A percentile compares a stretch with the other conserved stretches of the same genome.
phyloP scores from a whole-genome alignment of 441 rosid species.

The Cnidoscolus chayamansa region DNA sequence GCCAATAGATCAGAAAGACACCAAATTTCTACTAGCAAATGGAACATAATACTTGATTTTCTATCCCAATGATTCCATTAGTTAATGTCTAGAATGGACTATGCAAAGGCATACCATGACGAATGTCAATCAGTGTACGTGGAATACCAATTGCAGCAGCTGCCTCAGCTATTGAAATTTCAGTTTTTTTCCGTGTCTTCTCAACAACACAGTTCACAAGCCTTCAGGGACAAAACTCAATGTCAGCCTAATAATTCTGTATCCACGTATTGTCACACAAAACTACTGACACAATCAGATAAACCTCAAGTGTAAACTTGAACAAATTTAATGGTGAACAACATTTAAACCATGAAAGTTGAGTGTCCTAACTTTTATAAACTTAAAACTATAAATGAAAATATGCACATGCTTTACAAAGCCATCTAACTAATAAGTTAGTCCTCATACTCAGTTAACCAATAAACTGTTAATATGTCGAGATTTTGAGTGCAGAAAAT shows the following conservation, averaged over 20 bases:
- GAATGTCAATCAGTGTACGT: slow-evolving; percentile 77
- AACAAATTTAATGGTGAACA: neutral
- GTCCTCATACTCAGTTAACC: neutral
- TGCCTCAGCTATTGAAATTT: slow-evolving; percentile 81
- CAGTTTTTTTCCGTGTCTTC: slow-evolving; percentile 64
- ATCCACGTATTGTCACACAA: neutral
- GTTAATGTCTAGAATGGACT: neutral
- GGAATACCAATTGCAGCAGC: slow-evolving; percentile 82
- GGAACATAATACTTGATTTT: neutral
- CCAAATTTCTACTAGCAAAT: neutral
- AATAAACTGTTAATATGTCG: neutral
- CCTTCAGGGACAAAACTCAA: slow-evolving; percentile 43
- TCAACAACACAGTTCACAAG: slow-evolving; percentile 89
- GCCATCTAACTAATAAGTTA: neutral
- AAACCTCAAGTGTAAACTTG: neutral
- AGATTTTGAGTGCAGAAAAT: neutral
- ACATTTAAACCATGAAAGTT: neutral
- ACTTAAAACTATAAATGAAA: too few relatives aligned
- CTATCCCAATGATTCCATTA: neutral
- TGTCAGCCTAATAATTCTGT: neutral
- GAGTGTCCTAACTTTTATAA: neutral
- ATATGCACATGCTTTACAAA: neutral
- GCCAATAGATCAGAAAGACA: neutral
- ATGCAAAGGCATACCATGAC: slow-evolving; percentile 61
- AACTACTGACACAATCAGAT: neutral